Evolutionary conservation across 2,329 filamentous ascomycete species (phyloP), one percentile per base, ranked within the genome.

Genomic region (Diaporthe batatas): DNA sequence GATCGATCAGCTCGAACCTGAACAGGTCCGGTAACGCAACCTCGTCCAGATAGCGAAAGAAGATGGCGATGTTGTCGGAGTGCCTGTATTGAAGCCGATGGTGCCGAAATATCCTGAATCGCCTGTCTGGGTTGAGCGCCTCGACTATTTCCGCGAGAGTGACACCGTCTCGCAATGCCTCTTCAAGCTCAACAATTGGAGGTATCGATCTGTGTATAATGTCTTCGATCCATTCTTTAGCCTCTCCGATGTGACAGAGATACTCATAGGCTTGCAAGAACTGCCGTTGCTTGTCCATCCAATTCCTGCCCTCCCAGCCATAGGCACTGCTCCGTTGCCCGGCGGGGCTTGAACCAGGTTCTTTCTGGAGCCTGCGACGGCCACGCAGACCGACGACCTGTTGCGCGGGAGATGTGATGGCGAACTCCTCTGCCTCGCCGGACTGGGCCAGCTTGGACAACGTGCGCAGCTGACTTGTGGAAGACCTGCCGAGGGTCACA

Each of bases 251-350:
- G 80, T 99, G 96, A 81, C 96, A 99, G 49, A 99, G 92, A 81
- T 99, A 99, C 82, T 99, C 96, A 80, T 99, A 99, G 8, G 96
- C 96, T 82, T 97, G 94, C 69, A 99, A 84, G 79, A 98, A 98
- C 81, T 98, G 96, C 34, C 96, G 91, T 81, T 99, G 96, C 80
- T 97, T 96, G 82, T 99, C 96, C 96, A 99, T 99, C 96, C 96
- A 99, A 80, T 96, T 97, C 65, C 93, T 90, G 25, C 92, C 91
- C 75, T 94, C 91, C 92, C 95, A 96, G 64, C 91, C 89, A 76
- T 92, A 94, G 34, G 83, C 86, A 71, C 84, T 85, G 7, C 79
- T 78, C 12, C 81, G 81, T 75, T 86, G 85, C 75, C 87, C 84
- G 55, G 86, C 83, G 29, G 85, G 84, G 32, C 81, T 82, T 34